Evolutionary conservation across 805 yeast genomes (phyloP), one percentile per base, ranked within the genome.

Genomic region (Candida methanosorbosa): DNA sequence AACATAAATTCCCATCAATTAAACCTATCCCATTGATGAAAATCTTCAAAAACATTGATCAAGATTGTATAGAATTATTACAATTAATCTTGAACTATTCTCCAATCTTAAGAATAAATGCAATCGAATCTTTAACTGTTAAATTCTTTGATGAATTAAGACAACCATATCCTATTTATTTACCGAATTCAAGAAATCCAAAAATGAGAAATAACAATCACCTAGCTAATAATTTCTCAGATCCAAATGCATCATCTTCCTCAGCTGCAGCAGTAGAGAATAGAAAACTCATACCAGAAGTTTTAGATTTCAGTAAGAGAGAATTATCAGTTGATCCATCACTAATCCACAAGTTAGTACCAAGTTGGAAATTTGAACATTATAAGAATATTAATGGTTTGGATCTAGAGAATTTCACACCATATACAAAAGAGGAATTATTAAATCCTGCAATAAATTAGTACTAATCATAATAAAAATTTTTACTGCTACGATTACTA

Each of bases 1-100:
- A 92, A 57, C 97, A 90, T 62, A 86, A 85, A 54, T 90, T 90
- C 68, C 97, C 98, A 4, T 71, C 57, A 41, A 82, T 82, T 45
- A 80, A 80, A 55, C 83, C 90, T 37, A 81, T 82, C 27, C 90
- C 90, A 29, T 61, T 82, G 39, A 54, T 63, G 25, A 78, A 75
- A 46, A 78, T 81, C 17, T 81, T 81, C 58, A 77, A 78, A 52
- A 68, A 69, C 46, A 61, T 68, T 50, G 63, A 73, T 42, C 38
- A 56, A 39, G 68, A 75, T 63, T 67, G 75, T 41, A 69, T 80
- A 18, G 69, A 67, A 34, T 67, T 82, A 42, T 59, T 82, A 41
- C 65, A 68, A 25, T 58, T 64, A 42, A 66, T 79, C 27, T 64
- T 82, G 42, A 75, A 78, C 49, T 82, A 82, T 54, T 78, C 81